Evolutionary conservation across 163 green algal genomes (phyloP).

Genomic region (Trebouxia gelatinosa): DNA sequence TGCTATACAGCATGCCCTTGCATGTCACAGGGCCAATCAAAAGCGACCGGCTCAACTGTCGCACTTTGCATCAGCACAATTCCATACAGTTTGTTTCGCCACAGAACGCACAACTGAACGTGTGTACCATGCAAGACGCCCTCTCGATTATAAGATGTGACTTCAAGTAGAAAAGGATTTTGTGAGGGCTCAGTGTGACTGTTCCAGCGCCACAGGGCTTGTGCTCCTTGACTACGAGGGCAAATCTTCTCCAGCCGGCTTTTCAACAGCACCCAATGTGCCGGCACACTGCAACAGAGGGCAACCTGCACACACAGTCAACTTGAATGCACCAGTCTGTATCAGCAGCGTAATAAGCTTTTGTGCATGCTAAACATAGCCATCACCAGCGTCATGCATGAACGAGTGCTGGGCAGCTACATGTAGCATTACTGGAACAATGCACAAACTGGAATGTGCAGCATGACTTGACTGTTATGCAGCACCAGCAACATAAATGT

Average conservation of each 20-base stretch:
- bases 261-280: slow-evolving; percentile 60
- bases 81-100: too few relatives aligned
- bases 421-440: not conserved
- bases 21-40: not conserved
- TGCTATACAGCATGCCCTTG: not conserved
- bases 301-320: slow-evolving; percentile 28
- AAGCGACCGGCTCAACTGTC: not conserved
- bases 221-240: slow-evolving; percentile 30
- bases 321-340: slow-evolving; percentile 37
- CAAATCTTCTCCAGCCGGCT: slow-evolving; percentile 48
- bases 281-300: slow-evolving; percentile 34
- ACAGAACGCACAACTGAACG: too few relatives aligned
- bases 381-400: not conserved
- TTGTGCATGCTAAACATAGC: not conserved
- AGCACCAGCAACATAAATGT: too few relatives aligned
- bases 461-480: not conserved
- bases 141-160: slow-evolving; percentile 59
- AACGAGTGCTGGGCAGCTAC: not conserved
- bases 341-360: not conserved
- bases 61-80: too few relatives aligned
- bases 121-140: slow-evolving; percentile 65
- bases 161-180: slow-evolving; percentile 57
- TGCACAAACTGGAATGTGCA: slow-evolving; percentile 38
- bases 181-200: slow-evolving; percentile 36
- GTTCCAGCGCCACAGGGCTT: slow-evolving; percentile 43